Evolutionary conservation across 139 green algal species (phyloP), one percentile per base, ranked within the genome.

Genomic region (Eudorina sp.): DNA sequence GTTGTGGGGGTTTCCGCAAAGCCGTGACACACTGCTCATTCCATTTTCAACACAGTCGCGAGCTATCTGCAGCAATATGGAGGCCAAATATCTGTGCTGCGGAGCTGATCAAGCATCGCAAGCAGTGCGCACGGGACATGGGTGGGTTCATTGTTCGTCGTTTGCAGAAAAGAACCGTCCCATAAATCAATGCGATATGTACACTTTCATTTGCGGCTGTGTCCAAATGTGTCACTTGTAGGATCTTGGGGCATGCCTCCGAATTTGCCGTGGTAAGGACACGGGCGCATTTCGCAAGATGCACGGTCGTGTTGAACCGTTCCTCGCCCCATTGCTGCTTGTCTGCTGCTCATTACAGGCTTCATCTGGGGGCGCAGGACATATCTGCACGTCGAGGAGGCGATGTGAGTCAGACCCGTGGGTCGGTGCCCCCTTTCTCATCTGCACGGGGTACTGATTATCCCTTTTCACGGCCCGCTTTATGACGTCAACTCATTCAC

Each of bases 371-470:
- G 75, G 3, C 73, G 64, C 34, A 66, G 45, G 13, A 13, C 58
- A 3, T 91, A 85, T 73, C 83, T 93, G 29, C 90, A 93, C 3
- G 84, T 91, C 19, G 90, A 93, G 45, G 90, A 93, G 53, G 90
- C 87, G 11, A 77, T 89, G 64, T 90, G 51, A 87, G 86, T 73
- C 16, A 16, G 68, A 76, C 68, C 36, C 68, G 34, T 76, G 68
- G 31, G 51, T 36, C 31, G 31, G 1, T n/a, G 27, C n/a, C 40
- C 4, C n/a, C 36, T 34, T 38, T 19, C 36, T 34, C 3, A 27
- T 74, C 14, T 74, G 27, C 40, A 21, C 31, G 34, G 64, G 8
- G 64, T 18, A 21, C 18, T 69, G 11, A 25, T 66, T 66, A 66
- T 66, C 55, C 8, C 8, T 66, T 7, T 66, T 66, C 23, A 25